A percentile compares a stretch with the other conserved stretches of the same genome.
These are phyloP conservation scores for Phymatotrichopsis omnivora DNA, from an alignment of 2,329 filamentous ascomycete species.

Conservation along the genomic window DNA sequence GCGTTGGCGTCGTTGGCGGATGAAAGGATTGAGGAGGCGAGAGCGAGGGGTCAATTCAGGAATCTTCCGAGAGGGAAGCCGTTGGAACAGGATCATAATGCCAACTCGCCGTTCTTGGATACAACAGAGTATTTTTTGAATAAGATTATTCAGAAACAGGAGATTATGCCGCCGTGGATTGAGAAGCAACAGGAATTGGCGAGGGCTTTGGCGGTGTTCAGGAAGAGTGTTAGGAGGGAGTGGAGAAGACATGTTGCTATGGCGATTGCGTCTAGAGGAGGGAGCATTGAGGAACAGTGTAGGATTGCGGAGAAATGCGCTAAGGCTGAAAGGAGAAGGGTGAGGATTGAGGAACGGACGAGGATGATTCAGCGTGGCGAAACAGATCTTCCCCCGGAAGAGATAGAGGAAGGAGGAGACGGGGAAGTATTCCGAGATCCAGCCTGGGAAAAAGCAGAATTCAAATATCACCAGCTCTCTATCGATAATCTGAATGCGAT, in stretches of 20 bases:
- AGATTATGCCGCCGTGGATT: conserved; percentile 94
- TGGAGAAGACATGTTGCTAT: conserved; percentile 77
- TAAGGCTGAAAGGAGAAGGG: conserved; percentile 51
- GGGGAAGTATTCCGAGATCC: conserved; percentile 63
- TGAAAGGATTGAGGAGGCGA: conserved; percentile 86
- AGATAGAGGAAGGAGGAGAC: conserved; percentile 34
- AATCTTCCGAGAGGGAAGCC: conserved; percentile 67
- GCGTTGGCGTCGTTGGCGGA: conserved; percentile 79
- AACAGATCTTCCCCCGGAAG: conserved; percentile 16
- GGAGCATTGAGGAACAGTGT: conserved; percentile 63
- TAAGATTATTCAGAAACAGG: conserved; percentile 93
- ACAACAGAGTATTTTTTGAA: conserved; percentile 98
- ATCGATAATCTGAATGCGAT: conserved; percentile 69
- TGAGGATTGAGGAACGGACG: conserved; percentile 7
- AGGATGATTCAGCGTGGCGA: conserved; percentile 11
- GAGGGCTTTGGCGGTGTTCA: conserved; percentile 58
- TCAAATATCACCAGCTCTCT: conserved; percentile 63
- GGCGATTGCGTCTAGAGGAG: conserved; percentile 67
- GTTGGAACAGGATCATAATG: conserved; percentile 69
- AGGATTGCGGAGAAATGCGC: conserved; percentile 62
- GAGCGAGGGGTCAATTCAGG: conserved; percentile 79
- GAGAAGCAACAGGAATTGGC: conserved; percentile 92
- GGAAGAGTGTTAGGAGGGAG: conserved; percentile 62
- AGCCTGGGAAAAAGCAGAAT: conserved; percentile 62
- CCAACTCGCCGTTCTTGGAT: conserved; percentile 81